These are phyloP conservation scores for Raphanus sativus DNA, from an alignment of 345 rosid species.

Conservation along the genomic window DNA sequence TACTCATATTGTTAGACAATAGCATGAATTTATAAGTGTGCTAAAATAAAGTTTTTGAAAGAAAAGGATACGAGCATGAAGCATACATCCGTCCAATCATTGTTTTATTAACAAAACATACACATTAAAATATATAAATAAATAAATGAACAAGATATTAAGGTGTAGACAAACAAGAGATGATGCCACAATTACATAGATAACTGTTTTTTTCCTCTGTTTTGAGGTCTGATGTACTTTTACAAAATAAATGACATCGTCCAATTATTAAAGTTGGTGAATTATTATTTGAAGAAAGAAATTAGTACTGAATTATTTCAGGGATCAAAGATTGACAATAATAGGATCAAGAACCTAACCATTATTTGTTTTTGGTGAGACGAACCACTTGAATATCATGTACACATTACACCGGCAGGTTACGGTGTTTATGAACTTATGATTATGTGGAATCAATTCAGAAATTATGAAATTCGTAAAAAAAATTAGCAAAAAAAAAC, in stretches of 20 bases:
- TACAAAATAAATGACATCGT: background rate
- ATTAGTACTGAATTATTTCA: background rate
- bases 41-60: background rate
- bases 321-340: conserved; percentile 3
- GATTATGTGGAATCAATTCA: background rate
- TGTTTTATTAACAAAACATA: background rate
- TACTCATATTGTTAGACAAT: background rate
- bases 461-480: background rate
- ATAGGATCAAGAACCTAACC: conserved; percentile 8
- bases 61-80: background rate
- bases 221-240: background rate
- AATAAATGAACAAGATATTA: background rate
- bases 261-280: conserved; percentile 19
- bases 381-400: background rate
- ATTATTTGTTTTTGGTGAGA: background rate
- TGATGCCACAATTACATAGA: background rate
- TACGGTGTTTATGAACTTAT: background rate
- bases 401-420: background rate
- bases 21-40: background rate
- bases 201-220: background rate
- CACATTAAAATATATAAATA: too few relatives aligned
- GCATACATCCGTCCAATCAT: background rate
- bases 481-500: too few relatives aligned
- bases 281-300: background rate
- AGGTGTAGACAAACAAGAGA: background rate